phyloP scores from a whole-genome alignment of 2,329 filamentous ascomycete species.

The Verticillium zaregamsianum region DNA sequence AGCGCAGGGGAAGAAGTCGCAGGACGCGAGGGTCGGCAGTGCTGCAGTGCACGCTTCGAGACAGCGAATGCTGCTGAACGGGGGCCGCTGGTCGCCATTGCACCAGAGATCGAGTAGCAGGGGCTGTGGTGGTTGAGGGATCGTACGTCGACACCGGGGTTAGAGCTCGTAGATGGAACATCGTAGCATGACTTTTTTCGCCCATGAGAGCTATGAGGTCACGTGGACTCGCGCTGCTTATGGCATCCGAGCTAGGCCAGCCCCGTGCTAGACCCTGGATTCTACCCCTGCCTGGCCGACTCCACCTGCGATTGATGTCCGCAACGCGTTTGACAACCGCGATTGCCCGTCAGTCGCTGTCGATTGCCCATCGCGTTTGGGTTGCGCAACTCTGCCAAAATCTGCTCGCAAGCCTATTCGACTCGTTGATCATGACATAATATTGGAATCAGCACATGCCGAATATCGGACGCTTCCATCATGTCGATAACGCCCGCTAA shows the following conservation, averaged over 20 bases:
- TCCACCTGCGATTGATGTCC: not conserved
- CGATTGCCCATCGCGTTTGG: not conserved
- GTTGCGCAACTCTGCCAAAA: not conserved
- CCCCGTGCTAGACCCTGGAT: not conserved
- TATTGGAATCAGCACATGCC: not conserved
- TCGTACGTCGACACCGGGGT: not conserved
- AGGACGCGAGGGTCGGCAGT: slow-evolving; percentile 6
- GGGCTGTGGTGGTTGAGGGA: not conserved
- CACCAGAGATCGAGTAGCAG: not conserved
- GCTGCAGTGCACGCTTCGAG: slow-evolving; percentile 11
- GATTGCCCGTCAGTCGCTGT: not conserved
- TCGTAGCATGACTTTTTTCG: slow-evolving; percentile 1
- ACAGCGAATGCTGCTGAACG: slow-evolving; percentile 11
- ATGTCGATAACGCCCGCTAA: slow-evolving; percentile 15
- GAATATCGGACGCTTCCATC: slow-evolving; percentile 6
- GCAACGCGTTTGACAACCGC: not conserved
- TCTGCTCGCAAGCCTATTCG: not conserved
- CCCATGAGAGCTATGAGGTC: not conserved
- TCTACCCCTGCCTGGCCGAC: not conserved
- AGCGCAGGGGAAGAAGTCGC: slow-evolving; percentile 6
- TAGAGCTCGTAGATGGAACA: not conserved
- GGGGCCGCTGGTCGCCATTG: slow-evolving; percentile 12
- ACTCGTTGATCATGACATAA: slow-evolving; percentile 3
- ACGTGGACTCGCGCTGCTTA: slow-evolving; percentile 2
- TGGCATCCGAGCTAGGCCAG: not conserved